Evolutionary conservation across 2,329 filamentous ascomycete genomes (phyloP).

Genomic region (Coleophoma cylindrospora): DNA sequence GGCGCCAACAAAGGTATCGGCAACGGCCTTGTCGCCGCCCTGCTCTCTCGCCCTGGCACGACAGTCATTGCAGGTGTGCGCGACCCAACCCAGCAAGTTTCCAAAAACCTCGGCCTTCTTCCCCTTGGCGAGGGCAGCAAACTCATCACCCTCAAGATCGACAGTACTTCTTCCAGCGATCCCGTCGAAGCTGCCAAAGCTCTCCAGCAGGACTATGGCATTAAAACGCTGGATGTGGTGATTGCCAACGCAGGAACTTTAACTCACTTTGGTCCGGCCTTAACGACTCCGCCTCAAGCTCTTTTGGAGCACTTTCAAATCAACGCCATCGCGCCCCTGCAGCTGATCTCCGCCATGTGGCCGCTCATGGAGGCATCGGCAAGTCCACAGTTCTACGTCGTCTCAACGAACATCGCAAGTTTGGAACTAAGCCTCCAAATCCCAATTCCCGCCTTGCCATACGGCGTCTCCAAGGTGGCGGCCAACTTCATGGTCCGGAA

Average conservation of each 20-base stretch:
- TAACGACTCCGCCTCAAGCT: conserved; percentile 28
- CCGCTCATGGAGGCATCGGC: conserved; percentile 30
- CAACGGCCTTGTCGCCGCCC: conserved; percentile 24
- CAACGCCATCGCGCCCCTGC: conserved; percentile 38
- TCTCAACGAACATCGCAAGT: conserved; percentile 23
- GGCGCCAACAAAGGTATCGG: conserved; percentile 22
- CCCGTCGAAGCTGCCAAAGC: conserved; percentile 12
- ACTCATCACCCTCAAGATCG: conserved; percentile 37
- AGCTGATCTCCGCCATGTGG: conserved; percentile 37
- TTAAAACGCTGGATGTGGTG: conserved; percentile 40
- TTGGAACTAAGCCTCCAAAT: conserved; percentile 12
- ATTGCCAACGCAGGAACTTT: conserved; percentile 45
- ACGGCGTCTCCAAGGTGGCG: conserved; percentile 37
- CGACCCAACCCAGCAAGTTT: conserved; percentile 18
- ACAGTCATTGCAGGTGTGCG: conserved; percentile 35
- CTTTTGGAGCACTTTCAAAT: conserved; percentile 32
- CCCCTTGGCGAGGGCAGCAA: conserved; percentile 16
- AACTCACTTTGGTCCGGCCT: conserved; percentile 19
- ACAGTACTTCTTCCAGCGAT: conserved; percentile 26
- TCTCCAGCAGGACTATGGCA: conserved; percentile 14
- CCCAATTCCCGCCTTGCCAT: conserved; percentile 22
- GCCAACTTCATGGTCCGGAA: conserved; percentile 31
- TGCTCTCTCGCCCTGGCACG: conserved; percentile 31
- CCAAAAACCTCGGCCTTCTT: conserved; percentile 6
- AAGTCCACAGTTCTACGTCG: conserved; percentile 32